phyloP scores from a whole-genome alignment of 306 rosid genomes.

The Phaseolus lunatus region DNA sequence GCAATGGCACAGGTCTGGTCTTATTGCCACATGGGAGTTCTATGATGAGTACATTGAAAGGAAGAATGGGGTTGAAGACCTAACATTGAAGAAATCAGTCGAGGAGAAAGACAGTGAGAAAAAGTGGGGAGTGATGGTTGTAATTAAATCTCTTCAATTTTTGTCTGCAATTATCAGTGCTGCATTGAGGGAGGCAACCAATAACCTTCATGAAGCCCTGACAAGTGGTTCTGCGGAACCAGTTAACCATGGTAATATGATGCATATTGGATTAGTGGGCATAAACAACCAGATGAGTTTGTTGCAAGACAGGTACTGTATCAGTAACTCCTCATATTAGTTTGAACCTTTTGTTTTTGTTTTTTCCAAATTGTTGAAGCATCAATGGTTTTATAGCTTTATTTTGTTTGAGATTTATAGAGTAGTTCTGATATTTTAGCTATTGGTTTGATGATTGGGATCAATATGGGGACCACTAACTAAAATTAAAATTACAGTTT shows the following conservation, averaged over 20 bases:
- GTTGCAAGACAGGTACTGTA: constrained; percentile 90
- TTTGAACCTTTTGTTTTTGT: constrained; percentile 28
- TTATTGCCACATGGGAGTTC: constrained; percentile 96
- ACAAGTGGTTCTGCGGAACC: constrained; percentile 58
- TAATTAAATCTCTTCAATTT: constrained; percentile 88
- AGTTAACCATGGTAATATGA: constrained; percentile 78
- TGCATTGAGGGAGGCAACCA: constrained; percentile 82
- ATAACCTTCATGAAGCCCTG: constrained; percentile 57
- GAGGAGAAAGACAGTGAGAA: constrained; percentile 72
- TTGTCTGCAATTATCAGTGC: constrained; percentile 77
- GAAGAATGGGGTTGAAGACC: constrained; percentile 65
- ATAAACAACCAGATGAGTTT: constrained; percentile 96
- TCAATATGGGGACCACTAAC: background rate
- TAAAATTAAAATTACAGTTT: background rate
- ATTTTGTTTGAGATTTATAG: constrained; percentile 28
- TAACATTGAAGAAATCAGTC: constrained; percentile 45
- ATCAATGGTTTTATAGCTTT: constrained; percentile 10
- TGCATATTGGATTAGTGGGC: constrained; percentile 94
- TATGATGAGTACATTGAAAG: constrained; percentile 74
- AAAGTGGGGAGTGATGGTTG: constrained; percentile 97
- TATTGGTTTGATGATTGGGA: constrained; percentile 21
- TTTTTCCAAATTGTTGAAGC: constrained; percentile 7
- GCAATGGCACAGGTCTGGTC: constrained; percentile 99
- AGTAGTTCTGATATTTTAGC: constrained; percentile 26
- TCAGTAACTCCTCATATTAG: constrained; percentile 8